Evolutionary conservation across 306 rosid genomes (phyloP).

Genomic region (Acacia confusa): DNA sequence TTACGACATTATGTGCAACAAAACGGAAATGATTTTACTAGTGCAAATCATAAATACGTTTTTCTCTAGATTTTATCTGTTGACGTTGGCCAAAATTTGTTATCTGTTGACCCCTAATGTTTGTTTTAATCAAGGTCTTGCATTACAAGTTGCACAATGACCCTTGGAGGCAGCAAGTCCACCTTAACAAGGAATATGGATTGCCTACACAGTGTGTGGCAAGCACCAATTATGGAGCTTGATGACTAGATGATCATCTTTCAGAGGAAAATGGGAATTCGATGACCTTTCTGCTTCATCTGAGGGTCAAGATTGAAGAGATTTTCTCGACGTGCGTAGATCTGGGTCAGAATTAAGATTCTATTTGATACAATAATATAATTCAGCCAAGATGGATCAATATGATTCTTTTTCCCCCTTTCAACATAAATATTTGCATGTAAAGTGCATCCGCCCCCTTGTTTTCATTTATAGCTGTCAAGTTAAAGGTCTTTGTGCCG

Average conservation of each 20-base stretch:
- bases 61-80: neutral
- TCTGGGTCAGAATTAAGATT: constrained; percentile 4
- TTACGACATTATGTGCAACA: neutral
- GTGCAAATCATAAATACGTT: neutral
- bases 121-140: constrained; percentile 42
- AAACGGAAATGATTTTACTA: constrained; percentile 7
- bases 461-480: neutral
- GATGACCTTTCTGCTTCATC: constrained; percentile 5
- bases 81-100: neutral
- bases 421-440: constrained; percentile 1
- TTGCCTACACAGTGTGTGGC: constrained; percentile 49
- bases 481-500: neutral
- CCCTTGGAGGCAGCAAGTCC: constrained; percentile 54
- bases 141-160: constrained; percentile 70
- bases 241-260: constrained; percentile 8
- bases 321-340: neutral
- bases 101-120: constrained; percentile 1
- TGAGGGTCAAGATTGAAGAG: neutral
- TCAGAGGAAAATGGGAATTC: neutral
- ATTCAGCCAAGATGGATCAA: neutral
- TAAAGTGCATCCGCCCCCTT: neutral
- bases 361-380: neutral
- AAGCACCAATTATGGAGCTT: constrained; percentile 30
- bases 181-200: constrained; percentile 48
- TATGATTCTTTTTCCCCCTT: neutral